Percentiles rank a stretch among this genome's conserved stretches.
Evolutionary conservation across 495 filamentous ascomycete species (phyloP).

Genomic region (Neurospora sp.): DNA sequence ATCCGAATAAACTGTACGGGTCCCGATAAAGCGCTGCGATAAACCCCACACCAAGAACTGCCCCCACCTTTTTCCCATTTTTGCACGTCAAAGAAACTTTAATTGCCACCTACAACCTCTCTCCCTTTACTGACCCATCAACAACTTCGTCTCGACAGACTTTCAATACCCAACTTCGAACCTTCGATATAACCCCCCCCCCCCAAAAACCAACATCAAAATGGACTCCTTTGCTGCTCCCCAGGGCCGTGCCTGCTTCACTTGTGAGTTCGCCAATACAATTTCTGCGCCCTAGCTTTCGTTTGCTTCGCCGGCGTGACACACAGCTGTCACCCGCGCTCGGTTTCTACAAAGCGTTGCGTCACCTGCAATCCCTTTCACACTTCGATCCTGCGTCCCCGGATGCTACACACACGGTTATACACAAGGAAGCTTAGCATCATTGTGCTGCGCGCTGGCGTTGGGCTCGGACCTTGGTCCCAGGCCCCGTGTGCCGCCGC

Average conservation of each 20-base stretch:
- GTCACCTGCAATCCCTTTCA: not conserved
- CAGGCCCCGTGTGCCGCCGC: not conserved
- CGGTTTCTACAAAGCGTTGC: not conserved
- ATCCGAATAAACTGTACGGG: not conserved
- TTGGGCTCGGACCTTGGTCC: not conserved
- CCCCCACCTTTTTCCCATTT: conserved; percentile 15
- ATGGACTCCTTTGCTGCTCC: conserved; percentile 29
- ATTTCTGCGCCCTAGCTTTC: conserved; percentile 11
- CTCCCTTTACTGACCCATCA: conserved; percentile 9
- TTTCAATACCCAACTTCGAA: not conserved
- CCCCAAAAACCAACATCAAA: conserved; percentile 6
- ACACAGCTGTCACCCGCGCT: conserved; percentile 4
- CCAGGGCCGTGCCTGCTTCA: conserved; percentile 35
- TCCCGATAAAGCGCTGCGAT: not conserved
- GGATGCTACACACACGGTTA: not conserved
- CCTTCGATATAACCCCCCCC: not conserved
- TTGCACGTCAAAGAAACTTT: conserved; percentile 15
- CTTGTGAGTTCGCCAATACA: conserved; percentile 31
- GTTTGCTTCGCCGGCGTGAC: conserved; percentile 14
- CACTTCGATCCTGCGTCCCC: not conserved
- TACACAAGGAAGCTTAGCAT: not conserved
- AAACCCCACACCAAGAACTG: conserved; percentile 13
- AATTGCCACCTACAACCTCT: conserved; percentile 8
- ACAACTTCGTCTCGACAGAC: conserved; percentile 5
- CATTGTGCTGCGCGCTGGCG: not conserved